These are phyloP conservation scores for Niebla homalea DNA, from an alignment of 495 filamentous ascomycete species.

Conservation along the genomic window DNA sequence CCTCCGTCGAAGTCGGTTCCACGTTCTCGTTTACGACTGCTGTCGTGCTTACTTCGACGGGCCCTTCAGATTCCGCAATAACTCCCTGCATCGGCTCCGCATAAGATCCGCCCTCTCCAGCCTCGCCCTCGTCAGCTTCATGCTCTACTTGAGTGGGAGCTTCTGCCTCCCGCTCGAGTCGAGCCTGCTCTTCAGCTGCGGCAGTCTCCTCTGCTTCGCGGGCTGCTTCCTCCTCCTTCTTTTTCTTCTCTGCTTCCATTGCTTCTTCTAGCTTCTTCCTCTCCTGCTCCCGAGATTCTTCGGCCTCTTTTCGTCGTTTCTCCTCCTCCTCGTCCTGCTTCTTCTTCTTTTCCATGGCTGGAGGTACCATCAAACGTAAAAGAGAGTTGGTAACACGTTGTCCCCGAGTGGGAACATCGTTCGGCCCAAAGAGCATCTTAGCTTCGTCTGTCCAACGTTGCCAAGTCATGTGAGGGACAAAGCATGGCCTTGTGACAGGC, in stretches of 20 bases:
- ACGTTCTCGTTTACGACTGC: slow-evolving; percentile 22
- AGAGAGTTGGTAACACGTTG: slow-evolving; percentile 58
- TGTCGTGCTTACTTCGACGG: slow-evolving; percentile 3
- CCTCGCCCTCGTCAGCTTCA: too few species aligned
- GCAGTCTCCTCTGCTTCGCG: slow-evolving; percentile 34
- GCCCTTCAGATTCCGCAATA: slow-evolving; percentile 31
- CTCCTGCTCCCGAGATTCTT: slow-evolving; percentile 40
- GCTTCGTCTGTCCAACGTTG: slow-evolving; percentile 86
- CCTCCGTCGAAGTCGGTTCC: slow-evolving; percentile 22
- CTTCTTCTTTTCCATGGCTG: slow-evolving; percentile 66
- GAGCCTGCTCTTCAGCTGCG: slow-evolving; percentile 1
- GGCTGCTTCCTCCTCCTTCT: slow-evolving; percentile 14
- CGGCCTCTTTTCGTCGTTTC: slow-evolving; percentile 55
- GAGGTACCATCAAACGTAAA: slow-evolving; percentile 61
- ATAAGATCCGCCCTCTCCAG: slow-evolving; percentile 18
- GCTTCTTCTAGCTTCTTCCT: slow-evolving; percentile 57
- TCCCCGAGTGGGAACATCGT: slow-evolving; percentile 54
- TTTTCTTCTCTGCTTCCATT: slow-evolving; percentile 38
- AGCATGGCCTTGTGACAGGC: too few species aligned
- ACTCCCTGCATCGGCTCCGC: slow-evolving; percentile 75
- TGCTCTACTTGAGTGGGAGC: slow-evolving; percentile 31
- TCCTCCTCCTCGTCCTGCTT: slow-evolving; percentile 42
- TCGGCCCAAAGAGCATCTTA: slow-evolving; percentile 61
- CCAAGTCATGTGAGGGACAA: slow-evolving; percentile 46
- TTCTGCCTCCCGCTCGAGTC: slow-evolving; percentile 26